Base-by-base conservation (phyloP, 1,284 basidiomycete genomes). In the Austroboletus olivaceoglutinosus region DNA sequence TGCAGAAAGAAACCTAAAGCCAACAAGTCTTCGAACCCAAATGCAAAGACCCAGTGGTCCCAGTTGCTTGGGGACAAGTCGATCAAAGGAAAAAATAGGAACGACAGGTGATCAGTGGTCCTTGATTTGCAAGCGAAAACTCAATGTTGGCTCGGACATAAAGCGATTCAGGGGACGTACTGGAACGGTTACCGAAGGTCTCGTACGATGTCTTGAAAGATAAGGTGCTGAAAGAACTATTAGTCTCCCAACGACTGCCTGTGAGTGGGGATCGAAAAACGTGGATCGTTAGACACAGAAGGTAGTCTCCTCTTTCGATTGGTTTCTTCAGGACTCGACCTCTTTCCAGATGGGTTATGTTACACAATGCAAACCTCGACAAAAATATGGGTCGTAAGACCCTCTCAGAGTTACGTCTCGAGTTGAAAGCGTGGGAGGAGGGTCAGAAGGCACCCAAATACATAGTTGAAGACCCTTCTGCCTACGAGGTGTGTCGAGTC, bases 301-400 rank as follows among this genome's bases (percentile, higher is more conserved):
- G 76, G 86, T 85, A 62, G 22, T 72, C 59, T 33, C 21, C 19
- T 37, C 23, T 29, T 43, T 40, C 53, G 21, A n/a, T 12, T 46
- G 29, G 16, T 31, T 30, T 31, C 33, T 9, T 30, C 46, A 44
- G 33, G 16, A 47, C 41, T 52, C 16, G 44, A 34, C 11, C 11
- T 27, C 38, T 23, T 18, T 31, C 25, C 49, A 88, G 86, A 57
- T 89, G 84, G 83, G 75, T 86, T 0, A 78, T 80, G 61, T 59
- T 85, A 36, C 84, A 77, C 60, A 89, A 89, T 54, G 79, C 85
- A 19, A 89, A 89, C 62, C 70, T 86, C 10, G 87, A 89, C 65
- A 77, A 77, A 52, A 71, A 73, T n/a, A 50, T 58, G 18, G 70
- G 76, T 41, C 75, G 84, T 25, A 79, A 76, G 61, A 71, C 72